phyloP scores from a whole-genome alignment of 139 green algal genomes.

The Chlorella sp. region DNA sequence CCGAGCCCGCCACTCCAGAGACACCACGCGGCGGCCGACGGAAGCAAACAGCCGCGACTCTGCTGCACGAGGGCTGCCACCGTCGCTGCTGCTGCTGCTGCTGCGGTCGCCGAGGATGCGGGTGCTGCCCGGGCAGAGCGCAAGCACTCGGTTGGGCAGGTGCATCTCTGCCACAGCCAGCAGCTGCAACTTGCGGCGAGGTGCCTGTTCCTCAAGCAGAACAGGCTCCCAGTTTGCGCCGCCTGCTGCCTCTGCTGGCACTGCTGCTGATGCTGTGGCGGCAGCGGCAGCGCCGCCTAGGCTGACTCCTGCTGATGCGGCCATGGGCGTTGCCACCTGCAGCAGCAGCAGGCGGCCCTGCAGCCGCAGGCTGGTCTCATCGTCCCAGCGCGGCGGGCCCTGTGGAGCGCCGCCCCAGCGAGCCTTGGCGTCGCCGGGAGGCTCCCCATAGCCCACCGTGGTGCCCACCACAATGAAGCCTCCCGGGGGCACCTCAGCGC shows the following conservation, averaged over 20 bases:
- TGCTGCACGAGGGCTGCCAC: background rate
- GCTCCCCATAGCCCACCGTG: background rate
- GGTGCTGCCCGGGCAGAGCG: slow-evolving; percentile 15
- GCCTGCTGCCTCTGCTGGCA: background rate
- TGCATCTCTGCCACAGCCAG: slow-evolving; percentile 6
- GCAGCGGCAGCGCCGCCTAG: background rate
- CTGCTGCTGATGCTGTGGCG: background rate
- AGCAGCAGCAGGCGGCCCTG: slow-evolving; percentile 29
- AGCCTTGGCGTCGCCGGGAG: background rate
- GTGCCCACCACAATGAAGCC: slow-evolving; percentile 13
- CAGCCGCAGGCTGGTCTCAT: slow-evolving; percentile 4
- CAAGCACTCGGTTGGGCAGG: slow-evolving; percentile 25
- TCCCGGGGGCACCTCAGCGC: background rate
- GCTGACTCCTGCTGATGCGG: background rate
- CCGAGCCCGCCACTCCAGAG: background rate
- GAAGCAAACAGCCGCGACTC: slow-evolving; percentile 21
- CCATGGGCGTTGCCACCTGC: background rate
- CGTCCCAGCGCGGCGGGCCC: background rate
- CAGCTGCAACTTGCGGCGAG: slow-evolving; percentile 7
- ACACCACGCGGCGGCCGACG: slow-evolving; percentile 20
- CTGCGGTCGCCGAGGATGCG: background rate
- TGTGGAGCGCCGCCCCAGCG: background rate
- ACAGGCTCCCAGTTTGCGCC: background rate
- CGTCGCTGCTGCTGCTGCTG: background rate
- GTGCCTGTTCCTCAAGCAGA: background rate